These are phyloP conservation scores for Ganoderma multipileum DNA, from an alignment of 1,284 basidiomycete genomes.

Conservation along the genomic window DNA sequence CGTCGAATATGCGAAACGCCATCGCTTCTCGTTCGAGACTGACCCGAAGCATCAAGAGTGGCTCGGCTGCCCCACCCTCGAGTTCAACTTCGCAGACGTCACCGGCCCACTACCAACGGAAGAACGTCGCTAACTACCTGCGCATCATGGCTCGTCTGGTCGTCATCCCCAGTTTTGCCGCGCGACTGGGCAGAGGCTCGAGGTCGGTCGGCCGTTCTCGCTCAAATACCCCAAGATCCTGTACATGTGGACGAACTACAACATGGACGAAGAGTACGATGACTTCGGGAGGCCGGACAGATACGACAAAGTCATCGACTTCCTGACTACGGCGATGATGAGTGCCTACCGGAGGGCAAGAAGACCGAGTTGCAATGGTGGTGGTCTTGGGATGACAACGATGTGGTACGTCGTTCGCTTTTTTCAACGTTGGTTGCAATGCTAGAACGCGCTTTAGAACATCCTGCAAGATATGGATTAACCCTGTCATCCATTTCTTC, in stretches of 20 bases:
- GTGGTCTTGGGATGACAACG: constrained; percentile 9
- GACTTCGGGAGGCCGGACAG: neutral
- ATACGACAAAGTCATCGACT: neutral
- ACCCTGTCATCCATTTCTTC: neutral
- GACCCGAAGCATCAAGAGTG: neutral
- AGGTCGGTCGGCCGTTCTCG: neutral
- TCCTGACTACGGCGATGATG: constrained; percentile 2
- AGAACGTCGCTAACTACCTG: neutral
- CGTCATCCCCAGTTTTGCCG: neutral
- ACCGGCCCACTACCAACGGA: neutral
- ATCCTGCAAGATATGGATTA: neutral
- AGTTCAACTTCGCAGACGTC: constrained; percentile 13
- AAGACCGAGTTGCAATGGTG: constrained; percentile 8
- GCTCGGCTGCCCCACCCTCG: neutral
- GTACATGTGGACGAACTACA: constrained; percentile 6
- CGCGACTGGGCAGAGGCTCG: neutral
- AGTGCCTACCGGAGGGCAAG: neutral
- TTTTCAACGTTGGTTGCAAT: neutral
- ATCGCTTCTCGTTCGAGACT: neutral
- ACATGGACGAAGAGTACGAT: constrained; percentile 1
- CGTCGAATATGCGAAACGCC: constrained; percentile 4
- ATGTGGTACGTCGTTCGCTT: neutral
- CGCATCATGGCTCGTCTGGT: neutral
- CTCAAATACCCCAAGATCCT: constrained; percentile 13
- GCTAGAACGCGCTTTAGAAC: neutral